Evolutionary conservation across 1,284 basidiomycete genomes (phyloP).

Genomic region (Rhodotorula glutinis): DNA sequence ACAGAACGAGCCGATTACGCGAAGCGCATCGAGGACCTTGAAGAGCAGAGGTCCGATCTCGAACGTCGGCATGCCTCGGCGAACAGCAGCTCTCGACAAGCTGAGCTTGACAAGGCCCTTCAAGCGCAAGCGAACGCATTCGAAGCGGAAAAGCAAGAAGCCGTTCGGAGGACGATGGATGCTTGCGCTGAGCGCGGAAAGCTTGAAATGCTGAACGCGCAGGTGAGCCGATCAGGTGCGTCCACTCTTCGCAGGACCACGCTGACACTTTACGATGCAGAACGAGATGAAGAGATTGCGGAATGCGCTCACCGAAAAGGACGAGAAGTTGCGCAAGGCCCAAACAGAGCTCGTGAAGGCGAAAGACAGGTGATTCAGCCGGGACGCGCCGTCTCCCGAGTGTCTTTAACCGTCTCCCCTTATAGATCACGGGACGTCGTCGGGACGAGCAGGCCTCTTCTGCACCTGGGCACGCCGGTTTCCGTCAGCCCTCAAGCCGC

Average conservation of each 20-base stretch:
- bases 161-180: not conserved
- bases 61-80: not conserved
- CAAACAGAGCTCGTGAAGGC: not conserved
- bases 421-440: no score
- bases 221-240: not conserved
- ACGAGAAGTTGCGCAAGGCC: not conserved
- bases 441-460: no score
- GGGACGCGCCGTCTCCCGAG: no score
- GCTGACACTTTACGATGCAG: not conserved
- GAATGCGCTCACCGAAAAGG: not conserved
- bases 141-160: conserved; percentile 1
- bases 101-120: not conserved
- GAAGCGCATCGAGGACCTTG: not conserved
- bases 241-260: no score
- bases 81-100: not conserved
- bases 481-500: no score
- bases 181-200: not conserved
- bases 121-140: not conserved
- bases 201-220: not conserved
- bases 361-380: not conserved
- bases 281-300: not conserved
- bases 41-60: not conserved
- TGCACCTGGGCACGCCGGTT: no score
- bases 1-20: not conserved
- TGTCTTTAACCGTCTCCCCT: no score